Conservation (phyloP, 208 protist genomes). For the Trypanosomatidae sp. region DNA sequence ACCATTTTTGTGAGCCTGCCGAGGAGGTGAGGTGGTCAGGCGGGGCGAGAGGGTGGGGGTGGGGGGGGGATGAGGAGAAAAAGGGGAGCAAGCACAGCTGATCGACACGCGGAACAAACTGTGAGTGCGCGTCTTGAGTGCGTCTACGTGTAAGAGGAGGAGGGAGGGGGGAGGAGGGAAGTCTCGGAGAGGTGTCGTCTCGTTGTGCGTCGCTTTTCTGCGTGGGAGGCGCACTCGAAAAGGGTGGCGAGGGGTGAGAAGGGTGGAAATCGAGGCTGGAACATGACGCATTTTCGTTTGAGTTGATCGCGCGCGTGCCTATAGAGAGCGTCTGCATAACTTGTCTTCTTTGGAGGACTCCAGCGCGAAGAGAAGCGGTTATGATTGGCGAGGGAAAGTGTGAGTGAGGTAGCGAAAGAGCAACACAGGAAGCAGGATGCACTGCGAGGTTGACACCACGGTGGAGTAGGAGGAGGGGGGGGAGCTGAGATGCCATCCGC, state of each 20-base stretch:
- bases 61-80: not conserved
- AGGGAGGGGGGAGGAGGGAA: not conserved
- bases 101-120: not conserved
- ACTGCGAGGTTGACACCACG: not conserved
- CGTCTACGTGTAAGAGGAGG: not conserved
- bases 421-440: not conserved
- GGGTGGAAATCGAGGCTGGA: not conserved
- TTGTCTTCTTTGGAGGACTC: not conserved
- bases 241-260: not conserved
- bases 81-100: not conserved
- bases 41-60: not conserved
- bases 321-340: not conserved
- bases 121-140: not conserved
- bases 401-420: not conserved
- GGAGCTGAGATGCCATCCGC: not conserved
- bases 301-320: not conserved
- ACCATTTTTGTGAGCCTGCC: not conserved
- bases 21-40: not conserved
- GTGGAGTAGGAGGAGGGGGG: not conserved
- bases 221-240: not conserved
- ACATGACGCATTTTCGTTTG: not conserved
- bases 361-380: not conserved
- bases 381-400: not conserved
- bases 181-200: not conserved
- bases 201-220: not conserved